phyloP scores from a whole-genome alignment of 352 stramenopile genomes.

The Globisporangium ultimum region DNA sequence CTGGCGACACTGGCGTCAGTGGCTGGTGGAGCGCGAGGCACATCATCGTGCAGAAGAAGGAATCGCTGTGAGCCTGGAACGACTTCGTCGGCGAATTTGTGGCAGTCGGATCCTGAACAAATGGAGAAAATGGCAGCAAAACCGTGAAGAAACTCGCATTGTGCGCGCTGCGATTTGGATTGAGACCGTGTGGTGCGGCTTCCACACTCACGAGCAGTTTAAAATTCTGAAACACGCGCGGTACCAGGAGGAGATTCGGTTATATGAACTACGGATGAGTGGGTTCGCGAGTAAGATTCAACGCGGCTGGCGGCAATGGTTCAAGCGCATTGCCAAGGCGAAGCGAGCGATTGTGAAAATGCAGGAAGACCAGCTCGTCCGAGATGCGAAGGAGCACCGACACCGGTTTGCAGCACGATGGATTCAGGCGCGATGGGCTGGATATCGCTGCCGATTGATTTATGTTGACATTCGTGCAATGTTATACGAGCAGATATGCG shows the following conservation, averaged over 20 bases:
- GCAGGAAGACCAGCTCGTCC: slow-evolving; percentile 29
- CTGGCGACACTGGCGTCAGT: slow-evolving; percentile 9
- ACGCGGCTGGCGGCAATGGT: slow-evolving; percentile 29
- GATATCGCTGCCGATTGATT: slow-evolving; percentile 9
- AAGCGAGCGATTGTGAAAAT: slow-evolving; percentile 30
- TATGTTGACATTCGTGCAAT: slow-evolving; percentile 5
- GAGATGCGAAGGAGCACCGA: slow-evolving; percentile 19
- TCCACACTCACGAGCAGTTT: slow-evolving; percentile 6
- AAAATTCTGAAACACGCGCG: neutral
- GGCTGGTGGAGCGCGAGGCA: neutral
- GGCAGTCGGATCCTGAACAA: slow-evolving; percentile 11
- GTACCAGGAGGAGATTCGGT: slow-evolving; percentile 1
- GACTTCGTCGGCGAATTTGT: slow-evolving; percentile 10
- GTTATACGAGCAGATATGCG: neutral
- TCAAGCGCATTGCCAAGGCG: slow-evolving; percentile 14
- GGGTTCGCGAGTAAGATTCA: slow-evolving; percentile 15
- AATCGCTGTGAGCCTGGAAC: slow-evolving; percentile 6
- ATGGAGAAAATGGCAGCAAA: slow-evolving; percentile 9
- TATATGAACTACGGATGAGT: slow-evolving; percentile 9
- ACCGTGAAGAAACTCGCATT: slow-evolving; percentile 2
- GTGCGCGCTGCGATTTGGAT: slow-evolving; percentile 10
- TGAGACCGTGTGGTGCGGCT: slow-evolving; percentile 14
- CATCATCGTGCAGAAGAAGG: neutral
- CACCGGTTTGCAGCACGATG: slow-evolving; percentile 9
- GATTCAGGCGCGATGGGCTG: slow-evolving; percentile 12